A percentile compares a stretch with the other conserved stretches of the same genome.
phyloP scores from a whole-genome alignment of 129 eudicot species.

The Scalesia atractyloides region DNA sequence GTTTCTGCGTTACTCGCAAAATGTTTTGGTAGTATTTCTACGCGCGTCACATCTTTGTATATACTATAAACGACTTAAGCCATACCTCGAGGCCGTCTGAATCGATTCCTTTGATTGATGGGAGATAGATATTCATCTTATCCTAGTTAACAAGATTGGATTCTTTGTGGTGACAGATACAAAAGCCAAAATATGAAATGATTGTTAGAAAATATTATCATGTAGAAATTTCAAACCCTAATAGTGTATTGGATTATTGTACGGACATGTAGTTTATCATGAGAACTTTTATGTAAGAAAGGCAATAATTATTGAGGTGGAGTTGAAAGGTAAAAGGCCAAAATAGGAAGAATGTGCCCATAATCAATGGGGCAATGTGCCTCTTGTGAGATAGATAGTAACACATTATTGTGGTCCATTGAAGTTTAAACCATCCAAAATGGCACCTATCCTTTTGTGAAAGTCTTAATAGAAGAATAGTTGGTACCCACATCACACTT shows the following conservation, averaged over 20 bases:
- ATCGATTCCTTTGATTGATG: constrained; percentile 6
- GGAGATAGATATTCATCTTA: not conserved
- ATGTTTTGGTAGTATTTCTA: not conserved
- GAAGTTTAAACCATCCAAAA: constrained; percentile 29
- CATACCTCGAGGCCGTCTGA: not conserved
- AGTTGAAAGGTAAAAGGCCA: constrained; percentile 31
- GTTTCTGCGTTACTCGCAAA: not conserved
- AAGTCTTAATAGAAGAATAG: constrained; percentile 28
- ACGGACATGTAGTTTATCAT: not conserved
- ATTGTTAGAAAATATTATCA: not conserved
- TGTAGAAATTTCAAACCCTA: not conserved
- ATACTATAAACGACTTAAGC: not conserved
- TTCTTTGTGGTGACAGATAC: not conserved
- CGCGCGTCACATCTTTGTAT: not conserved
- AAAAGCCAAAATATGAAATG: constrained; percentile 21
- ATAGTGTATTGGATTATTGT: not conserved
- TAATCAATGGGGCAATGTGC: constrained; percentile 41
- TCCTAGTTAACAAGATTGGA: constrained; percentile 1
- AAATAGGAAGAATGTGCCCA: constrained; percentile 48
- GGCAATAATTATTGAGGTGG: constrained; percentile 35
- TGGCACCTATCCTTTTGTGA: constrained; percentile 37
- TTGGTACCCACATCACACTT: constrained; percentile 35
- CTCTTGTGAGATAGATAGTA: constrained; percentile 30
- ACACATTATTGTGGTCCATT: constrained; percentile 46
- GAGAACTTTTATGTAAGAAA: not conserved